Evolutionary conservation across 805 yeast genomes (phyloP).

Genomic region (Schwanniomyces vanrijiae): DNA sequence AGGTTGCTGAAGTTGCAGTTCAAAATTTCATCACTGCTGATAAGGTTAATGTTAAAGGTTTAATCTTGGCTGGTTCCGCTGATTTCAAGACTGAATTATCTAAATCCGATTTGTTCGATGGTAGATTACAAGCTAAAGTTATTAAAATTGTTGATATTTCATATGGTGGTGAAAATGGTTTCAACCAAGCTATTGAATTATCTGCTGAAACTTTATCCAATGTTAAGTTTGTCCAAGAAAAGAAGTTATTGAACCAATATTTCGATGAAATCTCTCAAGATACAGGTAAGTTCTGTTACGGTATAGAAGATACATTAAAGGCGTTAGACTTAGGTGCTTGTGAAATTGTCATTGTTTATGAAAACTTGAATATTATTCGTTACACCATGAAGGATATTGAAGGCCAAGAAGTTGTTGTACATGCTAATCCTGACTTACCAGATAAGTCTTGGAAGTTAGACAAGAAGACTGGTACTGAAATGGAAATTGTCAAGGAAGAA

Average conservation of each 20-base stretch:
- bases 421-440: conserved; percentile 69
- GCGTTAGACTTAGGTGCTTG: conserved; percentile 96
- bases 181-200: conserved; percentile 97
- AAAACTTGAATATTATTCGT: conserved; percentile 83
- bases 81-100: conserved; percentile 96
- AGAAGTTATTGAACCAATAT: conserved; percentile 87
- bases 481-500: conserved; percentile 85
- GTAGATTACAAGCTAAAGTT: conserved; percentile 82
- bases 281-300: conserved; percentile 96
- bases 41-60: conserved; percentile 90
- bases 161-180: conserved; percentile 99
- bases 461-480: conserved; percentile 83
- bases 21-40: conserved; percentile 95
- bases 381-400: conserved; percentile 82
- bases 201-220: conserved; percentile 96
- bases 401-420: conserved; percentile 71
- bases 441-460: conserved; percentile 78
- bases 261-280: conserved; percentile 98
- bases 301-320: conserved; percentile 93
- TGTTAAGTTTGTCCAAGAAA: conserved; percentile 97
- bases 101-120: conserved; percentile 90
- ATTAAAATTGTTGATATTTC: conserved; percentile 94
- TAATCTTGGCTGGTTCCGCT: conserved; percentile 97
- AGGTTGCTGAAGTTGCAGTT: conserved; percentile 97
- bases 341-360: conserved; percentile 89